Conservation (phyloP, 148 eudicot genomes). For the Pharnaceum exiguum region DNA sequence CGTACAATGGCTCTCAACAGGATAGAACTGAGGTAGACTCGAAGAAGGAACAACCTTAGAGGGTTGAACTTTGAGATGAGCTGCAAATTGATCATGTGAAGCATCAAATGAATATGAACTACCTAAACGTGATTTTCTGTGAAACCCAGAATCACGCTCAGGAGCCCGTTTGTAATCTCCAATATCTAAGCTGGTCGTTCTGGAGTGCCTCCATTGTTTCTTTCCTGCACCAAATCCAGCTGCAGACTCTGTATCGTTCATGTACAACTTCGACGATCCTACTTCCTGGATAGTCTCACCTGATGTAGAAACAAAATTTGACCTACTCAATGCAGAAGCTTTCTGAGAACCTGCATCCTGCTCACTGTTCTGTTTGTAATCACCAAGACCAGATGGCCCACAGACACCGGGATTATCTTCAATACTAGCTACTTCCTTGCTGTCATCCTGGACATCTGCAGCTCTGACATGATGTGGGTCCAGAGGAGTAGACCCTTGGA, state of each 20-base stretch:
- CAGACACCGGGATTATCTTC: not conserved
- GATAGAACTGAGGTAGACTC: conserved; percentile 30
- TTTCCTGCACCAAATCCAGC: conserved; percentile 9
- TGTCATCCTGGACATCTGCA: not conserved
- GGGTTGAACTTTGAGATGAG: conserved; percentile 35
- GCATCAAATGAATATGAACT: conserved; percentile 38
- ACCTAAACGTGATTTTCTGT: conserved; percentile 30
- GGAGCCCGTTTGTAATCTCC: conserved; percentile 18
- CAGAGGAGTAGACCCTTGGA: no score
- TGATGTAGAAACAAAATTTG: conserved; percentile 7
- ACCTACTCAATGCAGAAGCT: not conserved
- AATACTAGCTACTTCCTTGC: not conserved
- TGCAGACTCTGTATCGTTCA: not conserved
- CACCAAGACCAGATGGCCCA: conserved; percentile 5
- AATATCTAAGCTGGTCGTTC: conserved; percentile 29
- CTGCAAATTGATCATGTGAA: conserved; percentile 29
- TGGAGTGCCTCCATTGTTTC: conserved; percentile 26
- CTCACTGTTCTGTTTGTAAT: conserved; percentile 7
- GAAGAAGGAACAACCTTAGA: conserved; percentile 43
- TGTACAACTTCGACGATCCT: not conserved
- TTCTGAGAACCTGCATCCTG: conserved; percentile 6
- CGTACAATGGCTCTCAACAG: conserved; percentile 27
- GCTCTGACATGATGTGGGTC: not conserved
- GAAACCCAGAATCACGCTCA: conserved; percentile 18
- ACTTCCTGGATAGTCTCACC: conserved; percentile 8